Evolutionary conservation across 768 basidiomycete species (phyloP).

Genomic region (Dioszegia crocea): DNA sequence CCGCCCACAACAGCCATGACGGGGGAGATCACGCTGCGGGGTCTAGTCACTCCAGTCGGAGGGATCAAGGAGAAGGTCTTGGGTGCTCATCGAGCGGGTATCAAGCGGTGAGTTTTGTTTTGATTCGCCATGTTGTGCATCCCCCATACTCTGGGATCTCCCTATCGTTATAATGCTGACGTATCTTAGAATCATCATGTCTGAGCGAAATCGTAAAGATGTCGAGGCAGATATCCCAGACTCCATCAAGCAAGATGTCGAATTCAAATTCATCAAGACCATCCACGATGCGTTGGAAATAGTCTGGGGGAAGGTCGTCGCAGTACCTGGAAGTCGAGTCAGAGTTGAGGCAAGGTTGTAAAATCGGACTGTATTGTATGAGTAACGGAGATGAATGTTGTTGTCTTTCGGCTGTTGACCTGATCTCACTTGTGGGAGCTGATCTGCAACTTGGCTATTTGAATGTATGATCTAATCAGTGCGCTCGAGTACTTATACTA

Average conservation of each 20-base stretch:
- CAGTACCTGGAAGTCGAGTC: background rate
- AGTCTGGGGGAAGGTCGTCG: slow-evolving; percentile 48
- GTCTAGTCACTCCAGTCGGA: slow-evolving; percentile 55
- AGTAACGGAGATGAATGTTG: no score
- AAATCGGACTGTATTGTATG: no score
- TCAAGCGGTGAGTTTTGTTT: slow-evolving; percentile 52
- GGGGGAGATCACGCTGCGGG: slow-evolving; percentile 71
- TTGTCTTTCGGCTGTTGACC: no score
- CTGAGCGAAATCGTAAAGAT: slow-evolving; percentile 78
- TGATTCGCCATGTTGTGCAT: no score
- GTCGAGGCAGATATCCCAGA: slow-evolving; percentile 72
- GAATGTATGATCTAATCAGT: no score
- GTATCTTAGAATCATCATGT: slow-evolving; percentile 66
- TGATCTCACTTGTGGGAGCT: no score
- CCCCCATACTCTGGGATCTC: no score
- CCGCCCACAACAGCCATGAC: slow-evolving; percentile 78
- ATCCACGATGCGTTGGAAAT: slow-evolving; percentile 76
- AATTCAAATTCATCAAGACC: slow-evolving; percentile 75
- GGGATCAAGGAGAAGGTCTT: slow-evolving; percentile 84
- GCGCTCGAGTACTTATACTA: no score
- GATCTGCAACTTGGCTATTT: no score
- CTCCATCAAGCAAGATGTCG: slow-evolving; percentile 68
- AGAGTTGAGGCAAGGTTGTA: background rate
- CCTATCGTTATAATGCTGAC: slow-evolving; percentile 7
- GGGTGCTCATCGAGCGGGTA: slow-evolving; percentile 80